A percentile compares a stretch with the other conserved stretches of the same genome.
These are phyloP conservation scores for Colletotrichum sidae DNA, from an alignment of 2,329 filamentous ascomycete genomes.

Conservation along the genomic window DNA sequence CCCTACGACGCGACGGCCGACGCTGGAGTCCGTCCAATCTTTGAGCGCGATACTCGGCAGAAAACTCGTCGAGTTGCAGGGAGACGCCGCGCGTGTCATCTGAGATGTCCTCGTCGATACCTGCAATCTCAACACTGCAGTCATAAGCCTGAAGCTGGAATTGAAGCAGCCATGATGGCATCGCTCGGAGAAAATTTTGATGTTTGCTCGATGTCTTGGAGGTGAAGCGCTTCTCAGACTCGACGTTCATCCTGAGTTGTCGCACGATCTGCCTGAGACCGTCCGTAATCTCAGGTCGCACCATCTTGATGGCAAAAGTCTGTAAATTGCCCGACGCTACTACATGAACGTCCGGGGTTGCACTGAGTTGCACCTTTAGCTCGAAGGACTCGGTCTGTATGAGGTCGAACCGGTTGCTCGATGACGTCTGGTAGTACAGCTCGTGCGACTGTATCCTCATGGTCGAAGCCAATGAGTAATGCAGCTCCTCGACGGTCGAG, in stretches of 20 bases:
- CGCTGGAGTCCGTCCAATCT: constrained; percentile 74
- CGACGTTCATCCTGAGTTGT: constrained; percentile 79
- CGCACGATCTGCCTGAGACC: constrained; percentile 91
- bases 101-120: constrained; percentile 86
- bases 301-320: constrained; percentile 89
- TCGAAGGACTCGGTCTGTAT: constrained; percentile 90
- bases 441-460: constrained; percentile 87
- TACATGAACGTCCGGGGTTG: constrained; percentile 87
- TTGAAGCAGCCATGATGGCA: constrained; percentile 87
- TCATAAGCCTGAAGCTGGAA: constrained; percentile 88
- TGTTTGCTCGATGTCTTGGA: constrained; percentile 58
- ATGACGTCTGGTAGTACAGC: constrained; percentile 93
- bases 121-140: constrained; percentile 91
- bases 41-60: constrained; percentile 88
- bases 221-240: constrained; percentile 68
- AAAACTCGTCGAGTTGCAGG: constrained; percentile 88
- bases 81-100: constrained; percentile 84
- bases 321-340: constrained; percentile 83
- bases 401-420: constrained; percentile 85
- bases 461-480: constrained; percentile 87
- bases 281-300: constrained; percentile 91
- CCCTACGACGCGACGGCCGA: constrained; percentile 73
- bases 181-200: constrained; percentile 78
- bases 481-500: constrained; percentile 82
- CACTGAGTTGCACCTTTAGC: constrained; percentile 85